Conservation (phyloP, 2,329 filamentous ascomycete species). For the Verruconis gallopava region DNA sequence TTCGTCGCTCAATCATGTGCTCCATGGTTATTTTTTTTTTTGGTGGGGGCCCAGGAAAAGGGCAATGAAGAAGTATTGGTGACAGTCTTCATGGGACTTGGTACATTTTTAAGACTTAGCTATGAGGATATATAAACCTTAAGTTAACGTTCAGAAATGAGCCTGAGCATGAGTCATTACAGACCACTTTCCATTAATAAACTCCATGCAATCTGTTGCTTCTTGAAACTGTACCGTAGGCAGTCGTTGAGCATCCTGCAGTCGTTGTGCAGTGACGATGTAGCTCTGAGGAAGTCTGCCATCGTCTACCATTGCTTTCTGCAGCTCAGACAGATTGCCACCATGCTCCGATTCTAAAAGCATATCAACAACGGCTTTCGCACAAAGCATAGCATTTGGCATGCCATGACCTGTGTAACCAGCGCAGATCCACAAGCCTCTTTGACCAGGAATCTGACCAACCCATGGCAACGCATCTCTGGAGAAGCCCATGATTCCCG, state of each 20-base stretch:
- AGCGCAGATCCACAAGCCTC: conserved; percentile 49
- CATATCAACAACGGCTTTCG: conserved; percentile 48
- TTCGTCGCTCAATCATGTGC: too few species aligned
- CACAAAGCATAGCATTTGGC: conserved; percentile 58
- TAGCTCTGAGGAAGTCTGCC: conserved; percentile 26
- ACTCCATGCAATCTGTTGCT: background rate
- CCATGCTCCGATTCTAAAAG: conserved; percentile 33
- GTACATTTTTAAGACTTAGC: too few species aligned
- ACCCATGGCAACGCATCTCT: conserved; percentile 59
- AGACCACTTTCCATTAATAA: background rate
- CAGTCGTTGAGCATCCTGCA: conserved; percentile 17
- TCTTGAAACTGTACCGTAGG: conserved; percentile 7
- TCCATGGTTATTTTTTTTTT: too few species aligned
- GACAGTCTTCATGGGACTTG: too few species aligned
- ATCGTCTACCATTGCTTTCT: conserved; percentile 20
- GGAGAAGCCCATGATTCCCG: conserved; percentile 67
- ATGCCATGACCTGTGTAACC: conserved; percentile 64
- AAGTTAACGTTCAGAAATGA: too few species aligned
- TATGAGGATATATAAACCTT: too few species aligned
- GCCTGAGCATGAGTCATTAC: too few species aligned
- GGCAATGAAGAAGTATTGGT: too few species aligned
- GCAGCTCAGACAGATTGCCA: conserved; percentile 19
- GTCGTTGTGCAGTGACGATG: conserved; percentile 24
- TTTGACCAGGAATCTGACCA: conserved; percentile 49
- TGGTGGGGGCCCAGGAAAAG: too few species aligned